A percentile compares a stretch with the other conserved stretches of the same genome.
These are phyloP conservation scores for Suhomyces xylopsoci DNA, from an alignment of 805 yeast species.

Conservation along the genomic window DNA sequence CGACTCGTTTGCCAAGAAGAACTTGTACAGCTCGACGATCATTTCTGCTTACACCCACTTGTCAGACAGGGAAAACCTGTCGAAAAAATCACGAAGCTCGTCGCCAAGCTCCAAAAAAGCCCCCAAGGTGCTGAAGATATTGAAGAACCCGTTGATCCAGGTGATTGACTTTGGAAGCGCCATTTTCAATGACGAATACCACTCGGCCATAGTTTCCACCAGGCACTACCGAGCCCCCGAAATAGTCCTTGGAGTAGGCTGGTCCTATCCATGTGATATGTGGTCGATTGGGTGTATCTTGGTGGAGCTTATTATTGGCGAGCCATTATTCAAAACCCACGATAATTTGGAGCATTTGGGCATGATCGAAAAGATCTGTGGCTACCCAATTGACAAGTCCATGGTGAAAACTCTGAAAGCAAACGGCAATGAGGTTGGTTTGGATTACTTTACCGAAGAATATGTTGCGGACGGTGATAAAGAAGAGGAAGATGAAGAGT, in stretches of 20 bases:
- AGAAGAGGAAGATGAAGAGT: conserved; percentile 4
- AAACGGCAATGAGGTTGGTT: conserved; percentile 40
- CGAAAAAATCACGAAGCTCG: conserved; percentile 1
- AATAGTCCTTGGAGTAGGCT: conserved; percentile 88
- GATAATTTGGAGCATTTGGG: conserved; percentile 93
- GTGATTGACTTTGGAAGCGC: conserved; percentile 98
- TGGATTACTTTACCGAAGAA: conserved; percentile 34
- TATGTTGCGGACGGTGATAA: conserved; percentile 2
- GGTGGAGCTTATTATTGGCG: conserved; percentile 89
- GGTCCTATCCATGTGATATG: conserved; percentile 95
- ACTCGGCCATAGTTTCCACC: conserved; percentile 87
- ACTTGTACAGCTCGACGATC: conserved; percentile 30
- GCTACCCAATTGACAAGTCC: conserved; percentile 46
- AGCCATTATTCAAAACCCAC: conserved; percentile 90
- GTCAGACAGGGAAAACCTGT: conserved; percentile 3
- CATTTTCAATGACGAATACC: conserved; percentile 89
- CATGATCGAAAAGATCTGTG: conserved; percentile 83
- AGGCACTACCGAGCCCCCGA: conserved; percentile 98
- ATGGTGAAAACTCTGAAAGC: conserved; percentile 35
- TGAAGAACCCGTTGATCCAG: conserved; percentile 77
- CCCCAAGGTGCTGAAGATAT: conserved; percentile 44
- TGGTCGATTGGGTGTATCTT: conserved; percentile 96
- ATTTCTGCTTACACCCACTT: conserved; percentile 31
- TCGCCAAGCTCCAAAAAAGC: conserved; percentile 14
- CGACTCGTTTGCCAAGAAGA: conserved; percentile 43